Evolutionary conservation across 495 filamentous ascomycete species (phyloP).

Genomic region (Talaromyces nanjingensis): DNA sequence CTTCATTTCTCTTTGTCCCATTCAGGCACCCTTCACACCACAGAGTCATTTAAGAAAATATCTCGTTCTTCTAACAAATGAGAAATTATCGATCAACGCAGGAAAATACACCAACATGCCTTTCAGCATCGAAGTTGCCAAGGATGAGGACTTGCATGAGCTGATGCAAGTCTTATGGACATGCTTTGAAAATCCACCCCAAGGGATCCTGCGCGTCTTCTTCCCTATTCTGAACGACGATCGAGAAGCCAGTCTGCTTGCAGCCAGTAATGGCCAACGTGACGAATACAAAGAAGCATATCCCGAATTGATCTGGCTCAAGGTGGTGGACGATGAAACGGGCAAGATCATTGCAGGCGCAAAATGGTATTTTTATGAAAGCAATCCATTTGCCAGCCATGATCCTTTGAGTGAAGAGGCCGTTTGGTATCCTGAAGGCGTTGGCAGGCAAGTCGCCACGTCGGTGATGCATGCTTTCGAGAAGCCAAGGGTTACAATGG

Average conservation of each 20-base stretch:
- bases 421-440: conserved; percentile 22
- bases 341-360: conserved; percentile 17
- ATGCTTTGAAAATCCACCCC: background rate
- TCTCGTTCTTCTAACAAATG: too few species aligned
- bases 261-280: background rate
- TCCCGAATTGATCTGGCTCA: conserved; percentile 13
- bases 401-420: conserved; percentile 10
- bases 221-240: conserved; percentile 8
- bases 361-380: conserved; percentile 20
- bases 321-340: conserved; percentile 12
- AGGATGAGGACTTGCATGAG: conserved; percentile 1
- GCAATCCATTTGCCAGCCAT: conserved; percentile 16
- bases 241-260: conserved; percentile 7
- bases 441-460: conserved; percentile 14
- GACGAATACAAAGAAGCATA: conserved; percentile 7
- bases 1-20: too few species aligned
- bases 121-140: background rate
- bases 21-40: too few species aligned
- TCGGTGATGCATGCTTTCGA: conserved; percentile 13
- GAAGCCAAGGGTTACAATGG: conserved; percentile 10
- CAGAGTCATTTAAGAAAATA: too few species aligned
- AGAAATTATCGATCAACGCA: too few species aligned
- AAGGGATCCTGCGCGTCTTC: conserved; percentile 3
- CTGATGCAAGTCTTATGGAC: background rate
- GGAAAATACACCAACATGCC: background rate